Base-by-base conservation (phyloP, 2,329 filamentous ascomycete species). In the Fusarium pseudoanthophilum region DNA sequence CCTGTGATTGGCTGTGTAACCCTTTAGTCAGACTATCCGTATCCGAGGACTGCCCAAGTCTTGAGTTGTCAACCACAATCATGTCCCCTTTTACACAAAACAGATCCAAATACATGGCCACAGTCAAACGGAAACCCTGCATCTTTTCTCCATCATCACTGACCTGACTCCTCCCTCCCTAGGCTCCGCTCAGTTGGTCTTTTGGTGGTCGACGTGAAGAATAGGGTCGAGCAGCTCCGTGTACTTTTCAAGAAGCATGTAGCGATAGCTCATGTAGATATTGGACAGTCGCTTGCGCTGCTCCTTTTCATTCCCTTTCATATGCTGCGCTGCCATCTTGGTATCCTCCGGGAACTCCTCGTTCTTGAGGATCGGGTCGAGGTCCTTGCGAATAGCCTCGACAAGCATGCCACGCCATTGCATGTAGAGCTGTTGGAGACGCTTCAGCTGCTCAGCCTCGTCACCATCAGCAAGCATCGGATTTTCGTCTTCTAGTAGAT, bases 381-480 rank as follows among this genome's bases (percentile, higher is more conserved):
- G 69, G 20, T 73, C 36, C 21, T 37, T 34, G 30, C 43, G 69
- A 18, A 72, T 73, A 11, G 49, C 9, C 26, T 49, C 15, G 40
- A 55, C 69, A 11, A 72, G 45, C 59, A 72, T 60, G 34, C 20
- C n/a, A 34, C 69, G 69, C 55, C 72, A 73, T 56, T 72, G 58
- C 64, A 72, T 72, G 28, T 72, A 72, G 21, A 72, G 69, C 24
- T 43, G 24, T 24, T 40, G 46, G 28, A 72, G 46, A 13, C 69
- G 37, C 55, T 34, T 30, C 11, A 59, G 37, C 34, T 72, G 69
- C 30, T 42, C 43, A 14, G 39, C 34, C 45, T 48, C 65, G n/a
- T 65, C 52, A 16, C 60, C 66, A 15, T 21, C 21, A n/a, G 43
- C 64, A 13, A 69, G 57, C 49, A 57, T 5, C 7, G 51, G 34